Evolutionary conservation across 202 grass and related monocot species (phyloP).

Genomic region (Schoenoplectus tabernaemontani): DNA sequence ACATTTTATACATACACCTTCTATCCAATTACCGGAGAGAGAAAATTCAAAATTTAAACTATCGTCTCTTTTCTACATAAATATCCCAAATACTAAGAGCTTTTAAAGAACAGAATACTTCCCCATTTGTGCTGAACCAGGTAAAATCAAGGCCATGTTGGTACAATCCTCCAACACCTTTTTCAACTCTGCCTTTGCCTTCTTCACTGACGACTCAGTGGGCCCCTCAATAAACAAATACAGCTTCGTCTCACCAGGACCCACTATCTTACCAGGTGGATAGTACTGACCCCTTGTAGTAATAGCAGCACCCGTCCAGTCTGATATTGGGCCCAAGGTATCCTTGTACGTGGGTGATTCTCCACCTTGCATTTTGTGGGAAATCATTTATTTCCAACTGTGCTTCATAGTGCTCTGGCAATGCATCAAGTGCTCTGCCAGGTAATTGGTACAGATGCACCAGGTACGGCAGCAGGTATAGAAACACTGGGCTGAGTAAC

Average conservation of each 20-base stretch:
- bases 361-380: conserved; percentile 86
- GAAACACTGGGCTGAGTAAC: conserved; percentile 39
- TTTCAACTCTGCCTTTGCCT: conserved; percentile 91
- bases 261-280: conserved; percentile 73
- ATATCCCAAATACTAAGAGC: background rate
- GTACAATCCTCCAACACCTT: conserved; percentile 79
- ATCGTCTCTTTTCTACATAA: background rate
- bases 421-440: conserved; percentile 47
- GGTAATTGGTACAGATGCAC: background rate
- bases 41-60: background rate
- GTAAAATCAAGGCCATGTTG: conserved; percentile 64
- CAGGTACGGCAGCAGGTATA: conserved; percentile 10
- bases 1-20: conserved; percentile 9
- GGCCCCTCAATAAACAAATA: conserved; percentile 90
- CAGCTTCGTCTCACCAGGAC: conserved; percentile 71
- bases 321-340: conserved; percentile 77
- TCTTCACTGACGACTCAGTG: conserved; percentile 77
- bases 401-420: conserved; percentile 88
- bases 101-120: conserved; percentile 92
- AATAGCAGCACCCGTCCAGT: conserved; percentile 81
- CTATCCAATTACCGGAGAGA: background rate
- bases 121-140: conserved; percentile 72
- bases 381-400: conserved; percentile 97
- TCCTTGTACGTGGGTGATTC: conserved; percentile 78
- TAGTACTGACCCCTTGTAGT: conserved; percentile 79